Evolutionary conservation across 2,329 filamentous ascomycete species (phyloP).

Genomic region (Fusarium buxicola): DNA sequence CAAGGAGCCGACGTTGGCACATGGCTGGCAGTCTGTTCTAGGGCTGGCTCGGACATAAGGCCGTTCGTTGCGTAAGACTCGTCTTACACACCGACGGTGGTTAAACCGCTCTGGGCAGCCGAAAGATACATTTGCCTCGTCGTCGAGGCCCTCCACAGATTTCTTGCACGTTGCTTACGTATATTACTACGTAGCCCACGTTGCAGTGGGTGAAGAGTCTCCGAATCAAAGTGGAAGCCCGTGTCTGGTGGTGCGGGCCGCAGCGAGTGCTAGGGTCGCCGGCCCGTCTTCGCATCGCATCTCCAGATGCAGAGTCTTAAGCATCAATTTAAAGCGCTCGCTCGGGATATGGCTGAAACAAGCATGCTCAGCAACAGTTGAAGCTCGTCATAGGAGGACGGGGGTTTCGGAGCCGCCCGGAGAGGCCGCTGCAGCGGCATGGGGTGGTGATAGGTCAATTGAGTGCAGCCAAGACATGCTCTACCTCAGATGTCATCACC

Average conservation of each 20-base stretch:
- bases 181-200: slow-evolving; percentile 11
- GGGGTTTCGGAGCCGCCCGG: slow-evolving; percentile 3
- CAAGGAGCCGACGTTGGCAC: slow-evolving; percentile 14
- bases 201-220: not conserved
- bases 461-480: slow-evolving; percentile 9
- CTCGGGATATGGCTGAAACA: slow-evolving; percentile 13
- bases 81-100: not conserved
- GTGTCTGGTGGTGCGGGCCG: not conserved
- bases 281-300: slow-evolving; percentile 13
- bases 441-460: slow-evolving; percentile 6
- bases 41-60: slow-evolving; percentile 1
- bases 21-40: slow-evolving; percentile 13
- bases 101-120: slow-evolving; percentile 5
- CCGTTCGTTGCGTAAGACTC: slow-evolving; percentile 1
- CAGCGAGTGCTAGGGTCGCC: slow-evolving; percentile 6
- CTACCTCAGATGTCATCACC: slow-evolving; percentile 15
- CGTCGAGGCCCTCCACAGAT: slow-evolving; percentile 3
- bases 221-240: not conserved
- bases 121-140: not conserved
- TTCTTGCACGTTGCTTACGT: slow-evolving; percentile 8
- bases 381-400: not conserved
- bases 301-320: slow-evolving; percentile 3
- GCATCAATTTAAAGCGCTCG: not conserved
- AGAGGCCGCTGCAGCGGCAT: not conserved
- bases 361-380: slow-evolving; percentile 5